A percentile compares a stretch with the other conserved stretches of the same genome.
phyloP scores from a whole-genome alignment of 2,329 filamentous ascomycete species.

The Colletotrichum euphorbiae region DNA sequence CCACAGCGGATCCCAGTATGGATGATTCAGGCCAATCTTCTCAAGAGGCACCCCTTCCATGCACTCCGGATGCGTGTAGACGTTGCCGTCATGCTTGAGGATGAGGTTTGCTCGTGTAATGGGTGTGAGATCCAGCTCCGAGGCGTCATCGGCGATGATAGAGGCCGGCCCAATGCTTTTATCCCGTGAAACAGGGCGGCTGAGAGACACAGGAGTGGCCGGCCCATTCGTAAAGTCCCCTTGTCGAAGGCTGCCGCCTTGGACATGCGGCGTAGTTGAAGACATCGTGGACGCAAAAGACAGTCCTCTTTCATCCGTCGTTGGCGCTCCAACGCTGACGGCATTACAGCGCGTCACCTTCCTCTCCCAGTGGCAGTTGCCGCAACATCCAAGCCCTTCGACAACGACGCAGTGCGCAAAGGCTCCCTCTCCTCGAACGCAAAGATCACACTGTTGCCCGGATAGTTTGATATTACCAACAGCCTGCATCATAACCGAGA shows the following conservation, averaged over 20 bases:
- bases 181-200: constrained; percentile 27
- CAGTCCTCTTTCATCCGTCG: background rate
- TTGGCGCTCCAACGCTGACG: background rate
- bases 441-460: constrained; percentile 56
- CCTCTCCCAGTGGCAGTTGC: constrained; percentile 64
- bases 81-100: constrained; percentile 60
- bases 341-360: constrained; percentile 41
- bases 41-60: constrained; percentile 65
- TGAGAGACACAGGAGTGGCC: constrained; percentile 15
- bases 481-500: constrained; percentile 63
- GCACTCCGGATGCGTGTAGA: constrained; percentile 63
- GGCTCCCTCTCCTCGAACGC: constrained; percentile 55
- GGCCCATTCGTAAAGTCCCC: constrained; percentile 15
- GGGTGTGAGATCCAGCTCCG: constrained; percentile 25
- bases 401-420: constrained; percentile 60
- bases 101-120: constrained; percentile 58
- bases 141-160: constrained; percentile 25
- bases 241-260: constrained; percentile 2
- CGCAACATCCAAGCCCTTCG: constrained; percentile 59
- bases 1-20: constrained; percentile 69
- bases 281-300: background rate
- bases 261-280: background rate
- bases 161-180: constrained; percentile 26
- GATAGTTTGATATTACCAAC: constrained; percentile 51
- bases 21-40: constrained; percentile 61